Conservation (phyloP, 495 filamentous ascomycete species). For the Xylaria cubensis region DNA sequence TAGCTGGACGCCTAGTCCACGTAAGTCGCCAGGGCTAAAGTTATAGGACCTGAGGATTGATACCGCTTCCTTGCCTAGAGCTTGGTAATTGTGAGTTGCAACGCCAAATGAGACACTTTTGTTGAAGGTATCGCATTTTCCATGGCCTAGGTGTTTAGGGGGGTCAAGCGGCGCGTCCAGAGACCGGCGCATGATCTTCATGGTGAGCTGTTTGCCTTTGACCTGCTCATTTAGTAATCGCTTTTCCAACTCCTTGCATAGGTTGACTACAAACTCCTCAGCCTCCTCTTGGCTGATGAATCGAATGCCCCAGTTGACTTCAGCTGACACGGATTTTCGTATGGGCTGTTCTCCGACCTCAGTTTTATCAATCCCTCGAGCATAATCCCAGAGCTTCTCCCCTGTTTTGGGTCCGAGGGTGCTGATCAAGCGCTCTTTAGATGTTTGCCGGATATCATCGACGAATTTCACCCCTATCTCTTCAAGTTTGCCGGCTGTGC, state of each 20-base stretch:
- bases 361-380: conserved; percentile 82
- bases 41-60: conserved; percentile 81
- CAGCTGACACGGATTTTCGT: conserved; percentile 91
- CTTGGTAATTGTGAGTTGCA: conserved; percentile 73
- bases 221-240: conserved; percentile 81
- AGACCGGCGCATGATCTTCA: conserved; percentile 91
- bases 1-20: conserved; percentile 90
- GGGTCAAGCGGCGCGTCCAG: conserved; percentile 89
- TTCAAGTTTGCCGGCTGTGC: conserved; percentile 81
- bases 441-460: conserved; percentile 76
- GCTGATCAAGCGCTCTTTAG: conserved; percentile 74
- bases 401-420: conserved; percentile 90
- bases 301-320: conserved; percentile 97
- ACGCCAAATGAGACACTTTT: conserved; percentile 84
- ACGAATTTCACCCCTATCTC: conserved; percentile 85
- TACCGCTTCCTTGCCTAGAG: conserved; percentile 79
- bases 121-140: conserved; percentile 91
- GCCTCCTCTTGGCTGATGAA: conserved; percentile 89
- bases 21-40: conserved; percentile 86
- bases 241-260: conserved; percentile 82
- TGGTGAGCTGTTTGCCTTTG: conserved; percentile 83
- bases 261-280: conserved; percentile 83
- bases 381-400: conserved; percentile 87
- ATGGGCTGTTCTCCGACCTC: conserved; percentile 83
- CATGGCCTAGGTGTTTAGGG: conserved; percentile 92